phyloP scores from a whole-genome alignment of 441 rosid species.

The Adansonia rubrostipa region DNA sequence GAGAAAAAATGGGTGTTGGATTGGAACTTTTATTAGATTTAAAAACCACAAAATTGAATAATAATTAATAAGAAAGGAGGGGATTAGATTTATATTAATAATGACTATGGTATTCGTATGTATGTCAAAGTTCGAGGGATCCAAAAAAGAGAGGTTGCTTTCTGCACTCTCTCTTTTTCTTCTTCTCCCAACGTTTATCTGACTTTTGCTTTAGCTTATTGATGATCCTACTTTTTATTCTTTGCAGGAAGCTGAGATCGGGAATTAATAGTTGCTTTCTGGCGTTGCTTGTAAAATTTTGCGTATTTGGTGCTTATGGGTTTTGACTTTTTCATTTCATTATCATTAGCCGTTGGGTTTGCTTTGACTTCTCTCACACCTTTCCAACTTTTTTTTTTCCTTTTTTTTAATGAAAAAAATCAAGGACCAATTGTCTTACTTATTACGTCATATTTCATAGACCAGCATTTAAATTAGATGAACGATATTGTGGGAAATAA shows the following conservation, averaged over 20 bases:
- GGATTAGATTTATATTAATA: too few relatives aligned
- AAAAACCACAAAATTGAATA: background rate
- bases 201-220: background rate
- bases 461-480: too few relatives aligned
- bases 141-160: conserved; percentile 41
- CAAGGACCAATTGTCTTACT: too few relatives aligned
- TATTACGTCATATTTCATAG: too few relatives aligned
- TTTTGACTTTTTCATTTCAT: conserved; percentile 42
- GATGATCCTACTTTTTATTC: background rate
- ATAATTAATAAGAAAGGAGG: background rate
- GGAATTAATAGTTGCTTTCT: too few relatives aligned
- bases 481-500: too few relatives aligned
- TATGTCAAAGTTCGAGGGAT: conserved; percentile 33
- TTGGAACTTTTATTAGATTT: background rate
- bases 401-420: too few relatives aligned
- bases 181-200: background rate
- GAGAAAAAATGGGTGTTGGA: background rate
- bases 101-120: too few relatives aligned
- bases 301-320: conserved; percentile 36
- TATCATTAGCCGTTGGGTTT: conserved; percentile 15
- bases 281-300: background rate
- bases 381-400: too few relatives aligned
- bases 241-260: too few relatives aligned
- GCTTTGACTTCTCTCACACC: conserved; percentile 28
- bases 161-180: conserved; percentile 38